Percentiles rank a stretch among this genome's conserved stretches.
Evolutionary conservation across 2,329 filamentous ascomycete genomes (phyloP).

Genomic region (Cryphonectria japonica): DNA sequence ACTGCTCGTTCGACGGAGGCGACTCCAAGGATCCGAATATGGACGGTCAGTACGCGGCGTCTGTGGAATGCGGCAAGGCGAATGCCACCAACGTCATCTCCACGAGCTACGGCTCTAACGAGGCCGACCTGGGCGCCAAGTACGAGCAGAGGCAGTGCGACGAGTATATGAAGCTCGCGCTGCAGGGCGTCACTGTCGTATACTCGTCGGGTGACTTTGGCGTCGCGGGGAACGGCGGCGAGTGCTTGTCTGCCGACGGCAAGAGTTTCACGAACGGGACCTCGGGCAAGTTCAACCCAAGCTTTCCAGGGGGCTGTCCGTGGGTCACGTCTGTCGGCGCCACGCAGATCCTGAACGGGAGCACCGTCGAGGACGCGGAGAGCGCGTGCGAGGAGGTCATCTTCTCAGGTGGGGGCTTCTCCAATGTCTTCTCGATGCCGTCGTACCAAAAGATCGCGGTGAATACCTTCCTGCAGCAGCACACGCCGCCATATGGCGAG

Average conservation of each 20-base stretch:
- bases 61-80: slow-evolving; percentile 50
- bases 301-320: slow-evolving; percentile 51
- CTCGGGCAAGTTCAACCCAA: slow-evolving; percentile 50
- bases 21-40: slow-evolving; percentile 42
- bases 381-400: slow-evolving; percentile 51
- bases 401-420: slow-evolving; percentile 54
- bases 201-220: slow-evolving; percentile 57
- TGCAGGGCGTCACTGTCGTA: slow-evolving; percentile 54
- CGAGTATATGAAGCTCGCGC: slow-evolving; percentile 61
- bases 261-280: slow-evolving; percentile 37
- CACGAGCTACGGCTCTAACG: slow-evolving; percentile 58
- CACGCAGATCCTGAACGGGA: slow-evolving; percentile 47
- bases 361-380: slow-evolving; percentile 44
- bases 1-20: slow-evolving; percentile 49
- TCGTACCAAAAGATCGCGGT: slow-evolving; percentile 50
- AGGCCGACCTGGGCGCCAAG: slow-evolving; percentile 50
- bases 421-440: slow-evolving; percentile 52
- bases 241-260: slow-evolving; percentile 41
- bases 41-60: slow-evolving; percentile 42
- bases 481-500: slow-evolving; percentile 46
- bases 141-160: slow-evolving; percentile 58
- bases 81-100: slow-evolving; percentile 56
- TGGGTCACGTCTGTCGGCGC: slow-evolving; percentile 58
- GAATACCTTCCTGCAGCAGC: slow-evolving; percentile 45
- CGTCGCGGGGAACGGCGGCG: slow-evolving; percentile 44